These are phyloP conservation scores for Colletotrichum endophyticum DNA, from an alignment of 2,329 filamentous ascomycete genomes.

Conservation along the genomic window DNA sequence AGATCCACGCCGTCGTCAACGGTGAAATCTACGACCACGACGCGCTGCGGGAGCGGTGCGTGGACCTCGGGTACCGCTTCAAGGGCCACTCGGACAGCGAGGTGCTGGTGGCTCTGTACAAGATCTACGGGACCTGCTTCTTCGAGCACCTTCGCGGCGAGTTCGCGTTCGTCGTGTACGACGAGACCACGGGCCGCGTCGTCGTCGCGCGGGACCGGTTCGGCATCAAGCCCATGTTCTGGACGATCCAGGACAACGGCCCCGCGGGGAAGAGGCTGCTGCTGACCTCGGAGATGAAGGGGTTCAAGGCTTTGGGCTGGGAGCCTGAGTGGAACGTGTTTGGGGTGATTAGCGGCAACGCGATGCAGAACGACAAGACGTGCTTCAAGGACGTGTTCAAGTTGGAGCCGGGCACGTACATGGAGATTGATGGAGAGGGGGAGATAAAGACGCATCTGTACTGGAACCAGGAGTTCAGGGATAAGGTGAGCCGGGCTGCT, in stretches of 20 bases:
- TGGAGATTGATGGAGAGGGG: constrained; percentile 39
- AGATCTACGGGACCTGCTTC: constrained; percentile 44
- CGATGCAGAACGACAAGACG: constrained; percentile 47
- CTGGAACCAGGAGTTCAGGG: constrained; percentile 57
- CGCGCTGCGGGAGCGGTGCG: constrained; percentile 41
- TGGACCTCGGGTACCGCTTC: constrained; percentile 46
- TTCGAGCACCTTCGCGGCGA: constrained; percentile 54
- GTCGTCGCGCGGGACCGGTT: constrained; percentile 58
- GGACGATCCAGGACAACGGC: constrained; percentile 36
- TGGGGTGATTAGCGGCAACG: constrained; percentile 46
- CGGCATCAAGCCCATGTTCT: constrained; percentile 63
- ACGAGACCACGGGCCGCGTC: constrained; percentile 43
- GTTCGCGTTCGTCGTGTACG: constrained; percentile 58
- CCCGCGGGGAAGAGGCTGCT: constrained; percentile 42
- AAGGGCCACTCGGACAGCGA: constrained; percentile 53
- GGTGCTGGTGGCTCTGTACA: constrained; percentile 57
- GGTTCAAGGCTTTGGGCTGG: constrained; percentile 56
- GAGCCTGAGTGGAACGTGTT: constrained; percentile 57
- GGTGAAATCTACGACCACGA: constrained; percentile 65
- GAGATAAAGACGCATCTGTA: constrained; percentile 46
- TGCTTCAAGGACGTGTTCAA: constrained; percentile 53
- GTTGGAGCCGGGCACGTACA: constrained; percentile 48
- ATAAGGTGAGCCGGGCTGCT: constrained; percentile 45
- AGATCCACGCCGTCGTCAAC: constrained; percentile 61
- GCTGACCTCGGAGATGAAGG: constrained; percentile 59